Evolutionary conservation across 805 yeast genomes (phyloP).

Genomic region (Lipomyces yamanashiensis): DNA sequence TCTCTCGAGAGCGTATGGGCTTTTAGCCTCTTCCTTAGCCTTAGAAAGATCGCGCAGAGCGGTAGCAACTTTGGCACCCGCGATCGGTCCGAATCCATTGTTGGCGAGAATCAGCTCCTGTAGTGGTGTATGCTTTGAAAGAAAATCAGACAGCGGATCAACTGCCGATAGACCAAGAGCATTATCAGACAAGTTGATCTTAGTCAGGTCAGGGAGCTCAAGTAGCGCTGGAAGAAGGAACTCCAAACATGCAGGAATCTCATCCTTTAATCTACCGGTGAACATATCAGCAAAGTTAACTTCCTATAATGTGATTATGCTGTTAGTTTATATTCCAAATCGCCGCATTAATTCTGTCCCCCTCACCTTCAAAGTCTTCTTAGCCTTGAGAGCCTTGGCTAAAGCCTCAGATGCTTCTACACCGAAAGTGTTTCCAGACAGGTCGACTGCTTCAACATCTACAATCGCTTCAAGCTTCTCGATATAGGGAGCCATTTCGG

Average conservation of each 20-base stretch:
- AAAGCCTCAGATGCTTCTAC: slow-evolving; percentile 80
- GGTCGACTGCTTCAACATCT: slow-evolving; percentile 63
- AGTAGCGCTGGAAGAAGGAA: slow-evolving; percentile 74
- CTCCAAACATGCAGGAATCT: slow-evolving; percentile 83
- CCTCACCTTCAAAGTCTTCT: slow-evolving; percentile 50
- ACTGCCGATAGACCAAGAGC: slow-evolving; percentile 97
- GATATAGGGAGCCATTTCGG: slow-evolving; percentile 73
- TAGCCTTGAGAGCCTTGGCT: slow-evolving; percentile 57
- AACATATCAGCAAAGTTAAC: slow-evolving; percentile 85
- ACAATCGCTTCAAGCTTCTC: slow-evolving; percentile 53
- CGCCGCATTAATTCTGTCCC: not conserved
- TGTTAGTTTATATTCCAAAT: not conserved
- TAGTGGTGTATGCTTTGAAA: slow-evolving; percentile 74
- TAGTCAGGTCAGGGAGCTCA: slow-evolving; percentile 66
- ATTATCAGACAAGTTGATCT: slow-evolving; percentile 87
- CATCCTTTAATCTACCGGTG: slow-evolving; percentile 93
- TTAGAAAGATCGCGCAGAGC: slow-evolving; percentile 73
- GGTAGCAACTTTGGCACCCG: slow-evolving; percentile 92
- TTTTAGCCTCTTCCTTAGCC: slow-evolving; percentile 58
- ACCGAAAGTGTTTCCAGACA: slow-evolving; percentile 94
- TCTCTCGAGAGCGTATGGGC: slow-evolving; percentile 56
- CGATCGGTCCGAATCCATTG: slow-evolving; percentile 98
- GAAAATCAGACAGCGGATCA: slow-evolving; percentile 79
- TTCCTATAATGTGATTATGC: slow-evolving; percentile 9
- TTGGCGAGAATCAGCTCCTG: slow-evolving; percentile 88